Base-by-base conservation (phyloP, 192 early-diverging fungal species). In the Entomortierella lignicola region DNA sequence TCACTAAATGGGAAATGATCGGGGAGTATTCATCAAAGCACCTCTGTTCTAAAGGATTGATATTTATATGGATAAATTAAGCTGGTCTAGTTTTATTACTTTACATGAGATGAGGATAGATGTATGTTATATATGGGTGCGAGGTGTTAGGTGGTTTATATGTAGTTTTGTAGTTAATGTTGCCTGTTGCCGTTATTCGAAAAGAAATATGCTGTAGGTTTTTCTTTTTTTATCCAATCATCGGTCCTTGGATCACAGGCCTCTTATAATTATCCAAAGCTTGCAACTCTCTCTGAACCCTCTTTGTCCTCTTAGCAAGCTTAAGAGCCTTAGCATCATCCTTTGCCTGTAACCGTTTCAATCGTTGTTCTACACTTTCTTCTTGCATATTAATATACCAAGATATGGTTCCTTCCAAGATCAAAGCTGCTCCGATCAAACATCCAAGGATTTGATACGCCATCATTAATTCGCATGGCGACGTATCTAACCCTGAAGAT, bases 391-490 rank as follows among this genome's bases (percentile, higher is more conserved):
- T n/a, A 18, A 63, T 21, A 41, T 1, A 37, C 61, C 61, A 63
- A 8, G 61, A 53, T 48, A 63, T 29, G 11, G 6, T 37, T 7
- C 48, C 47, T 32, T 63, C 61, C 27, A 63, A 29, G 1, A 63
- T 30, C 61, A 63, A 21, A 1, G 4, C 20, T 17, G 30, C n/a
- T 15, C 44, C 48, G 10, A 51, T 51, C 1, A 63, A 11, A 52
- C 18, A 53, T 13, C 61, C 48, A 21, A 63, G 30, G n/a, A 63
- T 18, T 23, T 53, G 48, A 23, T 37, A 63, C 2, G n/a, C 47
- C 21, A 63, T 30, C 61, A 51, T 51, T 30, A 63, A 31, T 39
- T 63, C 31, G 27, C 61, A 63, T 23, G 61, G 50, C 21, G 20
- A 11, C 2, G 61, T 37, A 18, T 37, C 41, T 1, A 52, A 13